Evolutionary conservation across 257 asterid species (phyloP), one percentile per base, ranked within the genome.

Genomic region (Eustoma russellianum): DNA sequence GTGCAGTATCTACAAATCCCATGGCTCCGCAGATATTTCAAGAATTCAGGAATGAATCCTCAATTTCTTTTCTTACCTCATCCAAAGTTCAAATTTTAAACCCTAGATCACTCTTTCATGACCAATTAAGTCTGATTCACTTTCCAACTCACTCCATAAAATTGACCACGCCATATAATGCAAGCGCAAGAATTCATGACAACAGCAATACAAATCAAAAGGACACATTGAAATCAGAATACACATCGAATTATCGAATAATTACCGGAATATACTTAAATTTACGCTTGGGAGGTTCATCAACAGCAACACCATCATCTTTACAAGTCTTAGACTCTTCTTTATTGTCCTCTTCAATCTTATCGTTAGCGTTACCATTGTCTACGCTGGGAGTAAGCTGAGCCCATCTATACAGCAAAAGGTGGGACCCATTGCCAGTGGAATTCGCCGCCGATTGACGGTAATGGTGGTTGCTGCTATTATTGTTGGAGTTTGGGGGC

Each of bases 261-360:
- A 73, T 30, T 80, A 90, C 98, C 96, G 98, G 98, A 65, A 90
- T 83, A 70, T 81, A 86, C 80, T 81, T 90, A 64, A 90, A 79
- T 74, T 77, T 80, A 15, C 72, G 87, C 70, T 64, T 83, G 7
- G 79, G 94, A n/a, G 79, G 78, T 73, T 81, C 88, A 67, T 89
- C 95, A 6, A 17, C 69, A 5, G 67, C 74, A 13, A 40, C 66
- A 56, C 10, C 70, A 44, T 68, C 88, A 40, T 75, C 80, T 52
- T 69, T 67, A 24, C 10, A 52, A 0, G 82, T 48, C 35, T 71
- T 75, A 13, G 73, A 35, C 45, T 76, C 90, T 6, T 68, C 78
- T 71, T 66, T 69, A 44, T 30, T 59, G 10, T 59, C 63, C 48
- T 60, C 75, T 17, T 65, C 55, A 33, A 48, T 57, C 57, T 56